These are phyloP conservation scores for Xeromyces bisporus DNA, from an alignment of 495 filamentous ascomycete genomes.

Conservation along the genomic window DNA sequence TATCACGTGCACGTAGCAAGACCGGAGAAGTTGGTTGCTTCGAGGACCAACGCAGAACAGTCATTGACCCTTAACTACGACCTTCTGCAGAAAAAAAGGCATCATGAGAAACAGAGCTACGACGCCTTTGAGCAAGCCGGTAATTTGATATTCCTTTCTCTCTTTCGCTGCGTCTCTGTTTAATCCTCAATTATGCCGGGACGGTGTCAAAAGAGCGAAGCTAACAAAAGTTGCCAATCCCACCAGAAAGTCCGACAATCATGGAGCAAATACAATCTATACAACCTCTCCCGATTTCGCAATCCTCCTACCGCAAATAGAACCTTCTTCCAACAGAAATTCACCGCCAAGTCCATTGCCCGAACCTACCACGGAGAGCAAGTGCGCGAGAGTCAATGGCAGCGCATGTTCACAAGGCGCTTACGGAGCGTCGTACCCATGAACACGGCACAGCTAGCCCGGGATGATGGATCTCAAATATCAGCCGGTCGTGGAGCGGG, in stretches of 20 bases:
- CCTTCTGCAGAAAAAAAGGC: constrained; percentile 8
- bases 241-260: constrained; percentile 78
- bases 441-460: constrained; percentile 57
- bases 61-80: constrained; percentile 1
- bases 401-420: constrained; percentile 70
- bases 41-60: too few species aligned
- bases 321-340: constrained; percentile 98
- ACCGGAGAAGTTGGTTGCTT: too few species aligned
- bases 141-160: constrained; percentile 9
- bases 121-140: constrained; percentile 25
- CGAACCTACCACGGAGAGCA: constrained; percentile 91
- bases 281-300: constrained; percentile 50
- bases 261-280: constrained; percentile 96
- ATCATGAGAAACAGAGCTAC: constrained; percentile 34
- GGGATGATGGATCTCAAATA: constrained; percentile 59
- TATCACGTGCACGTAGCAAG: too few species aligned
- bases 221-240: too few species aligned
- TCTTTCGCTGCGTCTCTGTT: constrained; percentile 1
- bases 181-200: background rate
- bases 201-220: too few species aligned
- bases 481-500: constrained; percentile 75
- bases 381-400: constrained; percentile 76
- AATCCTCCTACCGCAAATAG: constrained; percentile 17
- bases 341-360: constrained; percentile 62
- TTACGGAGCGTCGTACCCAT: constrained; percentile 71